Conservation (phyloP, 257 asterid species). For the Solanum medicagineum region DNA sequence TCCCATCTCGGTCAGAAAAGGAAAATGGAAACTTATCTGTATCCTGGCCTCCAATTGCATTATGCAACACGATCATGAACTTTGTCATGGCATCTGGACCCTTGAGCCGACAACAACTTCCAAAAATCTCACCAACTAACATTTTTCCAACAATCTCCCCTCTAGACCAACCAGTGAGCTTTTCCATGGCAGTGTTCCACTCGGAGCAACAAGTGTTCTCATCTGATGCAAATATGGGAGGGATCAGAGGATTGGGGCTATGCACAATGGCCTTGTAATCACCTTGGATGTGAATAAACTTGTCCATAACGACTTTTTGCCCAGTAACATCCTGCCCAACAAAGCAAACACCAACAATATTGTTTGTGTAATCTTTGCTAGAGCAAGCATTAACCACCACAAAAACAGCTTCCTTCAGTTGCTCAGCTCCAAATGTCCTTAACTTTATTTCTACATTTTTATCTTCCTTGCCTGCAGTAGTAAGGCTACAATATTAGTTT, state of each 20-base stretch:
- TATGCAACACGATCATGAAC: conserved; percentile 74
- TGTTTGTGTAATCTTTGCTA: conserved; percentile 70
- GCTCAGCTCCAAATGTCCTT: conserved; percentile 47
- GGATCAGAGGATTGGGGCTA: conserved; percentile 77
- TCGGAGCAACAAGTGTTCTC: conserved; percentile 82
- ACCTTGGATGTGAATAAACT: conserved; percentile 73
- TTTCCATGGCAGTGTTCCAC: conserved; percentile 93
- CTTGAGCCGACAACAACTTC: conserved; percentile 61
- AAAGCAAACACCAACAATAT: conserved; percentile 79
- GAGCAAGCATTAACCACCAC: conserved; percentile 87
- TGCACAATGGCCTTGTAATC: conserved; percentile 88
- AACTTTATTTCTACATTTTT: conserved; percentile 63
- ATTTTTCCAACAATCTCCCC: conserved; percentile 62
- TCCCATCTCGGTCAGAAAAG: conserved; percentile 52
- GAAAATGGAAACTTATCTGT: conserved; percentile 57
- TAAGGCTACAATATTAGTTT: background rate
- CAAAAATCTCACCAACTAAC: conserved; percentile 84
- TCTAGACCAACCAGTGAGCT: conserved; percentile 74
- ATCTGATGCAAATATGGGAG: conserved; percentile 92
- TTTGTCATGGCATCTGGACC: conserved; percentile 62
- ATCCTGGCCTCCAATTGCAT: conserved; percentile 67
- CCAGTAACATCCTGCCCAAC: conserved; percentile 90
- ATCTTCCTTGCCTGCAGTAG: conserved; percentile 68
- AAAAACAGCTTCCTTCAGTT: conserved; percentile 40
- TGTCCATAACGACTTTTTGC: conserved; percentile 81